Evolutionary conservation across 106 monocot species (phyloP).

Genomic region (Gastrodia elata): DNA sequence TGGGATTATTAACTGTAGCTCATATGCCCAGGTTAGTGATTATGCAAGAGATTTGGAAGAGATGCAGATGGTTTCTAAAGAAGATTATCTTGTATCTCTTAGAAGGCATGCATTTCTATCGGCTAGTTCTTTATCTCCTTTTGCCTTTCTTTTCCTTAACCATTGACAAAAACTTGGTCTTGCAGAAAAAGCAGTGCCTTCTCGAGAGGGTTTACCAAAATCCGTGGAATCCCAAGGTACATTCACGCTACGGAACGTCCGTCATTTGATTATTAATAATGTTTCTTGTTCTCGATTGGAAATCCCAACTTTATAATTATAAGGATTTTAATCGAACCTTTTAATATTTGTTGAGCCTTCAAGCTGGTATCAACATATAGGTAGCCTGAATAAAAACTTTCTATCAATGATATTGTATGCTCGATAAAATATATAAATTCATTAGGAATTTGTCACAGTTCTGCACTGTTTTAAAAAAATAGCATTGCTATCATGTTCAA

Average conservation of each 20-base stretch:
- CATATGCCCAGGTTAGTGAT: constrained; percentile 64
- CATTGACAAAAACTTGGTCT: neutral
- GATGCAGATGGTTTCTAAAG: constrained; percentile 93
- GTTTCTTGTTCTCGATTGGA: neutral
- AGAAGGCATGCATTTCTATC: constrained; percentile 63
- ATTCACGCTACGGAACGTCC: neutral
- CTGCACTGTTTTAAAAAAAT: neutral
- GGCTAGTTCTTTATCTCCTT: neutral
- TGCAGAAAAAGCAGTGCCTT: constrained; percentile 98
- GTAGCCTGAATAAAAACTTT: neutral
- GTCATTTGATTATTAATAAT: neutral
- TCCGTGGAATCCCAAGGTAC: constrained; percentile 67
- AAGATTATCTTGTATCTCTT: constrained; percentile 93
- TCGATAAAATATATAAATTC: neutral
- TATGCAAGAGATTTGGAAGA: constrained; percentile 98
- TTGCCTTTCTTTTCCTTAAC: neutral
- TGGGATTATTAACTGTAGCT: neutral
- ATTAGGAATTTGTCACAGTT: no score
- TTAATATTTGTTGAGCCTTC: neutral
- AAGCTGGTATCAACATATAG: neutral
- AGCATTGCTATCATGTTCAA: no score
- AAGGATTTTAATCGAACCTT: neutral
- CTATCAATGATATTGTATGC: neutral
- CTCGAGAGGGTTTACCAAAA: constrained; percentile 89
- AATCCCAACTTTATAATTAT: neutral